Conservation (phyloP, 1,284 basidiomycete species). For the Blastosporella zonata region DNA sequence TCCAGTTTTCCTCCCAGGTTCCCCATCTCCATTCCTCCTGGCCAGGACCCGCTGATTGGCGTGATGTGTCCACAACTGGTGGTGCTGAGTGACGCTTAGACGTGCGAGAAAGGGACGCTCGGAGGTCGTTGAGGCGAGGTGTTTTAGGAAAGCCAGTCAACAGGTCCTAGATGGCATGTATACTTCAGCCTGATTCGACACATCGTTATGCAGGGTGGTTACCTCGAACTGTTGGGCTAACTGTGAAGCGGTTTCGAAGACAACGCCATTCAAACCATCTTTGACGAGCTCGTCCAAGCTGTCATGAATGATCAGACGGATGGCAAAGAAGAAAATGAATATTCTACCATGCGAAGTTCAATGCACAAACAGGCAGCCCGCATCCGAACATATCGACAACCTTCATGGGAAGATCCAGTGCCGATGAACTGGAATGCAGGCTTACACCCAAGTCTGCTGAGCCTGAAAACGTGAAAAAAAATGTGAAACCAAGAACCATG, state of each 20-base stretch:
- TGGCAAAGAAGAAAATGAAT: slow-evolving; percentile 1
- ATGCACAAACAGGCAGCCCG: slow-evolving; percentile 88
- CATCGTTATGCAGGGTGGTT: slow-evolving; percentile 15
- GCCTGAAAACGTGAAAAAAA: slow-evolving; percentile 43
- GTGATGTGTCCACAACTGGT: slow-evolving; percentile 15
- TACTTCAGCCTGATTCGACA: background rate
- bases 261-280: slow-evolving; percentile 77
- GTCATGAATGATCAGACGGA: slow-evolving; percentile 9
- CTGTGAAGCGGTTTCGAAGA: slow-evolving; percentile 71
- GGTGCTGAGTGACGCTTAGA: slow-evolving; percentile 22
- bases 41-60: slow-evolving; percentile 13
- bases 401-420: slow-evolving; percentile 97
- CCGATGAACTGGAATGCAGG: slow-evolving; percentile 89
- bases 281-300: slow-evolving; percentile 88
- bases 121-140: slow-evolving; percentile 46
- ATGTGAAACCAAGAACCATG: background rate
- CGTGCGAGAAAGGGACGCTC: slow-evolving; percentile 37
- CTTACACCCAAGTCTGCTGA: slow-evolving; percentile 92
- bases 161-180: slow-evolving; percentile 40
- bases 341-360: slow-evolving; percentile 80
- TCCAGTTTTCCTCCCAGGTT: slow-evolving; percentile 87
- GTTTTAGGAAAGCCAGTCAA: slow-evolving; percentile 62
- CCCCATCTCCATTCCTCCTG: slow-evolving; percentile 53
- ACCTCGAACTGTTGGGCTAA: slow-evolving; percentile 77
- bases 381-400: slow-evolving; percentile 99